Evolutionary conservation across 106 monocot genomes (phyloP), one percentile per base, ranked within the genome.

Genomic region (Alisma plantagoaquatica): DNA sequence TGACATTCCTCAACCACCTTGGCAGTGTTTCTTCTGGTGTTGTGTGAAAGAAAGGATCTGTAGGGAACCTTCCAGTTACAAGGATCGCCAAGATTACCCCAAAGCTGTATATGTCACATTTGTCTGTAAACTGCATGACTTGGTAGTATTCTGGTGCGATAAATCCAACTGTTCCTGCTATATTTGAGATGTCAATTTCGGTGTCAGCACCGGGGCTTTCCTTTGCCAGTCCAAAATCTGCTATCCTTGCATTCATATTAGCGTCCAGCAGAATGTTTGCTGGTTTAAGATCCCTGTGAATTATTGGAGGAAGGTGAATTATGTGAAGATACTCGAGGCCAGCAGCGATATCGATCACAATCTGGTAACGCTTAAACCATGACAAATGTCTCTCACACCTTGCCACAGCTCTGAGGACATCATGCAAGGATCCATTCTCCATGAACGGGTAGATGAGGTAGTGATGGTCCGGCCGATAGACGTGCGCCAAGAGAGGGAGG

Each of bases 181-280:
- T 56, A 9, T 53, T 50, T 0, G 49, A 50, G 3, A 31, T 31
- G 26, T 55, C 12, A 1, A 45, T 19, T 12, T 19, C 56, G 18
- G 41, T 46, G n/a, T 25, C 17, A 5, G 20, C 30, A 1, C 54
- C 64, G 0, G 68, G 54, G 45, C 69, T 53, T 11, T 49, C 43
- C 56, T 78, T 78, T 9, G 78, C 78, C 11, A 78, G 52, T 16
- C 78, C 73, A 29, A 78, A 78, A 33, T 78, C 78, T 4, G 64
- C 52, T 19, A 78, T 78, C 41, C 66, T 18, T 0, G 78, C 62
- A 10, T 78, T 57, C 19, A 78, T 52, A 42, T 68, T 33, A 3
- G 53, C 45, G 23, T 78, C 73, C 10, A 78, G 73, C 2, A 78
- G 54, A 29, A 78, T 73, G 54, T 78, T 78, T 12, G 64, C 78